Percentiles rank a stretch among this genome's conserved stretches.
Conservation (phyloP, 768 basidiomycete species). For the Rhodosporidiobolus sp. region DNA sequence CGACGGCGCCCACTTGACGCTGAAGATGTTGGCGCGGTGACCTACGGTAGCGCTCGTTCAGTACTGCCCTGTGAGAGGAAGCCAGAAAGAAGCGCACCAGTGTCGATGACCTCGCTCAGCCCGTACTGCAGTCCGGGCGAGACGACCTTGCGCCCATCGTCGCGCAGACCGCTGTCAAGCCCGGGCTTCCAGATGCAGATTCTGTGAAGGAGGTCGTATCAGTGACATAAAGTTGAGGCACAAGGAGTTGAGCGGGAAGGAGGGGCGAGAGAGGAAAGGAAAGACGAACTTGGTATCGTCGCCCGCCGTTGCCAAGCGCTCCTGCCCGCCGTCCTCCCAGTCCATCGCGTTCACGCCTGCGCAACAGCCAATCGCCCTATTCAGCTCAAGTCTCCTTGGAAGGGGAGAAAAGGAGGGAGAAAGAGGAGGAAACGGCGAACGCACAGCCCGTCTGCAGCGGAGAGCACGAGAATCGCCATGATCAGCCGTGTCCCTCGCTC, state of each 20-base stretch:
- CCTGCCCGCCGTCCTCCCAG: slow-evolving; percentile 18
- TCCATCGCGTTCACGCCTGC: slow-evolving; percentile 20
- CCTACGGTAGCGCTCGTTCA: neutral
- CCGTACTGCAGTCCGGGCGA: slow-evolving; percentile 1
- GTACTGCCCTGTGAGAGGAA: no score
- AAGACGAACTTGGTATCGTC: slow-evolving; percentile 37
- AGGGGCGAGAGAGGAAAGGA: no score
- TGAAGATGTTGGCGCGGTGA: slow-evolving; percentile 43
- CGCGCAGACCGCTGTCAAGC: neutral
- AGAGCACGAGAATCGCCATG: neutral
- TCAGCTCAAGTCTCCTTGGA: neutral
- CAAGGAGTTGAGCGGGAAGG: neutral
- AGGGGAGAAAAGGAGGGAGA: neutral
- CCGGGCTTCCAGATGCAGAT: slow-evolving; percentile 38
- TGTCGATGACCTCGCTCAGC: slow-evolving; percentile 23
- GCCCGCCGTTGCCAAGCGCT: slow-evolving; percentile 21
- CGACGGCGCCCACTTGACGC: slow-evolving; percentile 37
- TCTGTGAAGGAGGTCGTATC: no score
- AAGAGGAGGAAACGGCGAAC: no score
- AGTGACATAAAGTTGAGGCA: no score
- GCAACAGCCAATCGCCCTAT: neutral
- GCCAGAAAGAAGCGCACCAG: neutral
- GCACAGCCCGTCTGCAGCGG: slow-evolving; percentile 15
- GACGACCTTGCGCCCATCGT: neutral
- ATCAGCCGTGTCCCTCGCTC: no score